Evolutionary conservation across 2,329 filamentous ascomycete species (phyloP), one percentile per base, ranked within the genome.

Genomic region (Shiraia bambusicola): DNA sequence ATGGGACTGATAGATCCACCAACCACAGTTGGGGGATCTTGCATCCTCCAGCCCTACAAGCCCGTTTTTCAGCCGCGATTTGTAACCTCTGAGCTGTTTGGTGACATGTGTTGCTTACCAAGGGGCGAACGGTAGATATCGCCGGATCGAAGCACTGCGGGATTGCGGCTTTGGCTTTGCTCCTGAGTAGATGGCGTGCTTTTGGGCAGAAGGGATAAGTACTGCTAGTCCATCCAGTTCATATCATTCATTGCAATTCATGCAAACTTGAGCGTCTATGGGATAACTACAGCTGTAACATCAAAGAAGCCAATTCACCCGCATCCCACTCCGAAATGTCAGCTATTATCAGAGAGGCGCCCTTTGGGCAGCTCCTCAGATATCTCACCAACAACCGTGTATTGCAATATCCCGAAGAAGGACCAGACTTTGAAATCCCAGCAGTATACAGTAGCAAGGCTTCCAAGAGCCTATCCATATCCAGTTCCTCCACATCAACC

Each of bases 331-430:
- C 25, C 16, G 22, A 8, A 31, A 38, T 72, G 69, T 58, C 60
- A 10, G 67, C 61, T 47, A 49, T 75, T 4, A 67, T 83, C 42
- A 70, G 79, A 59, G 81, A 83, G 42, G 74, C 80, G 45, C 74
- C 80, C 19, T 53, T 82, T 48, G 81, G 81, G 52, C 80, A 83
- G 52, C 51, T 82, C 34, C 72, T 84, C 50, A 74, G 81, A 52
- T 78, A 71, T 52, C 35, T 76, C 39, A 79, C 80, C 2, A 63
- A 66, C 24, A 81, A 80, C 56, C 72, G 66, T 29, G 58, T 77
- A 30, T 69, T 84, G 10, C 72, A 75, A 43, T 84, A 83, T 45
- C 80, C 80, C 12, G 81, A 84, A 67, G 82, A 85, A 49, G 69
- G 69, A 45, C 52, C 74, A 15, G 78, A 70, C 51, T 85, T 83